Base-by-base conservation (phyloP, 1,139 yeast genomes). In the Tardiomyces blankii region DNA sequence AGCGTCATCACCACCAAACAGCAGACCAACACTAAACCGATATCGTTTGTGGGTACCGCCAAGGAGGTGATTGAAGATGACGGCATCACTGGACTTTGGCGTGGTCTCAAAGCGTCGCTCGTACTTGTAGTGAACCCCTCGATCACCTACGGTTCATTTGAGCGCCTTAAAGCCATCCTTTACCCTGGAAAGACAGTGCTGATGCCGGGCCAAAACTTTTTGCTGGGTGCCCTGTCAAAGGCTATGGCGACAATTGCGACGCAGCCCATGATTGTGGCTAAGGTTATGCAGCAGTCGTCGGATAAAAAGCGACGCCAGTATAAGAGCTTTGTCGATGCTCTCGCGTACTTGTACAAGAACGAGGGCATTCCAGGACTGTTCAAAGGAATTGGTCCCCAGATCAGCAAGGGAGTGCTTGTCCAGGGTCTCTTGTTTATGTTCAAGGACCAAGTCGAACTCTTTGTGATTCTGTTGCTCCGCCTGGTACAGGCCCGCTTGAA, bases 371-470 rank as follows among this genome's bases (percentile, higher is more conserved):
- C 53, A 16, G 75, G 82, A 0, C 65, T 82, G 48, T 86, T 87
- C 76, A 85, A 82, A 68, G 95, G 95, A 6, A 61, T 86, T 42
- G 77, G 80, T 8, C 95, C 95, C 6, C 95, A 86, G 63, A 72
- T 86, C 53, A 64, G 81, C 40, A 86, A 86, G 69, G 95, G 94
- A 2, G 83, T 86, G 3, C 65, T 86, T 46, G 95, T 86, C 3
- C 95, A 86, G 64, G 95, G 95, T 0, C 70, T 86, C 51, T 70
- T 87, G 56, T 83, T 87, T 58, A 83, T 83, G 82, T 82, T 82
- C 64, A 83, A 81, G 64, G 94, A 84, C 56, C 88, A 68, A 52
- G 63, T 67, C 25, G 71, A 68, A 54, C 54, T 65, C 25, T 54
- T 62, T 45, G 58, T 67, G 44, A 49, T 66, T 33, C 51, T 63